A percentile compares a stretch with the other conserved stretches of the same genome.
Conservation (phyloP, 2,329 filamentous ascomycete species). For the Pseudocercospora eumusae region DNA sequence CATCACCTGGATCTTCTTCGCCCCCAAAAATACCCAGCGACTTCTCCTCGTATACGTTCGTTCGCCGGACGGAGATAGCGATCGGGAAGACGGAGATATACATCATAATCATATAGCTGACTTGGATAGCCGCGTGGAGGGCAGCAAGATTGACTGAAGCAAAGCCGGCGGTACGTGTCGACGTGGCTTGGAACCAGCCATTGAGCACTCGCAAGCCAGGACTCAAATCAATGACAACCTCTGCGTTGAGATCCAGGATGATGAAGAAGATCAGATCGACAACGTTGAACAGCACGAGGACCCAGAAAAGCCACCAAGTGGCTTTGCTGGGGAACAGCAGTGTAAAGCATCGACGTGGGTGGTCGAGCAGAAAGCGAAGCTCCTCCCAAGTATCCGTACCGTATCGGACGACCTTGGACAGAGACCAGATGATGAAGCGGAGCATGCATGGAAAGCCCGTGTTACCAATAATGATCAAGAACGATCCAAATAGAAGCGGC, state of each 20-base stretch:
- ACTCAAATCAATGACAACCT: slow-evolving; percentile 67
- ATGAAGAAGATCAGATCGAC: slow-evolving; percentile 90
- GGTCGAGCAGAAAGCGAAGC: slow-evolving; percentile 84
- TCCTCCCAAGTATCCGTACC: slow-evolving; percentile 82
- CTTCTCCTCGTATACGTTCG: slow-evolving; percentile 95
- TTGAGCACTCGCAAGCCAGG: slow-evolving; percentile 76
- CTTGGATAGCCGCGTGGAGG: slow-evolving; percentile 87
- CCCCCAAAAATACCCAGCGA: slow-evolving; percentile 72
- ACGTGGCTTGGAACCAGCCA: slow-evolving; percentile 85
- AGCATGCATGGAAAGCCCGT: slow-evolving; percentile 95
- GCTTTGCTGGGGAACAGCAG: slow-evolving; percentile 85
- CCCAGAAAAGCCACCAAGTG: slow-evolving; percentile 94
- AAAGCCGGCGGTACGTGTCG: slow-evolving; percentile 89
- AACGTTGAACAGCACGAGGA: slow-evolving; percentile 77
- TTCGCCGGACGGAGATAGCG: slow-evolving; percentile 88
- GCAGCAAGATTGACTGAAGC: slow-evolving; percentile 73
- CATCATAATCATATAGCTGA: slow-evolving; percentile 98
- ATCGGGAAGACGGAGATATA: slow-evolving; percentile 98
- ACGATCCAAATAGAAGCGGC: slow-evolving; percentile 74
- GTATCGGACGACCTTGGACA: slow-evolving; percentile 65
- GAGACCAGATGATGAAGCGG: slow-evolving; percentile 84
- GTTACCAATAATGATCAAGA: slow-evolving; percentile 91
- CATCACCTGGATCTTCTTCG: slow-evolving; percentile 53
- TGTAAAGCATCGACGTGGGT: slow-evolving; percentile 94
- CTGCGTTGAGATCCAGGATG: slow-evolving; percentile 79